Base-by-base conservation (phyloP, 129 eudicot genomes). In the Arctium lappa region DNA sequence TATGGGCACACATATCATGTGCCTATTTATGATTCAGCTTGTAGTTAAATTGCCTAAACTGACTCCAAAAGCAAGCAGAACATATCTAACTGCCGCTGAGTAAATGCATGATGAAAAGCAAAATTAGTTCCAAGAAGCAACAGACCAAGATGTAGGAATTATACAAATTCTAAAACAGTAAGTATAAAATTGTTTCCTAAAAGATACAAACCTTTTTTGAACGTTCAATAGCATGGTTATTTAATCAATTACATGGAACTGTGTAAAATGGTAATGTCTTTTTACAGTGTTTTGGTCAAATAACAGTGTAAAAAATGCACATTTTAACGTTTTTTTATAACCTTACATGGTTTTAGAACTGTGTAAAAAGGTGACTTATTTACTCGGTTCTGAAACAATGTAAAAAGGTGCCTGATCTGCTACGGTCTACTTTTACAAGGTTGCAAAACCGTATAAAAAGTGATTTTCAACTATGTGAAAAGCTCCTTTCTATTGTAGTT, bases 121-220 rank as follows among this genome's bases (percentile, higher is more conserved):
- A 16, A 32, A 72, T 10, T 9, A 62, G 30, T 40, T 16, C 37
- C 38, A 66, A 71, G 11, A 2, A n/a, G 72, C 33, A 77, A 50
- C 38, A 30, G 40, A 22, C 73, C 62, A 71, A 53, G 50, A 2
- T 72, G 69, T 18, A 32, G 69, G 31, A 69, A 71, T 4, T 0
- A 16, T 81, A 76, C 66, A 40, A 13, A 15, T 50, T 73, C 62
- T 73, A 37, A 72, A 72, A 53, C 22, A 53, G 16, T 65, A 34
- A 70, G 30, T 69, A 38, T 60, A 60, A 12, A 63, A 77, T 68
- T 12, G 18, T 66, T 42, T 74, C 16, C 13, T 36, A 69, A 46
- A 38, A 75, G 53, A 80, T 72, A 81, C 91, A 9, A 38, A 93
- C 99, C 97, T 93, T 89, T 79, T 91, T 91, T 50, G 98, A 89